A percentile compares a stretch with the other conserved stretches of the same genome.
phyloP scores from a whole-genome alignment of 129 eudicot genomes.

The Flaveria linearis region DNA sequence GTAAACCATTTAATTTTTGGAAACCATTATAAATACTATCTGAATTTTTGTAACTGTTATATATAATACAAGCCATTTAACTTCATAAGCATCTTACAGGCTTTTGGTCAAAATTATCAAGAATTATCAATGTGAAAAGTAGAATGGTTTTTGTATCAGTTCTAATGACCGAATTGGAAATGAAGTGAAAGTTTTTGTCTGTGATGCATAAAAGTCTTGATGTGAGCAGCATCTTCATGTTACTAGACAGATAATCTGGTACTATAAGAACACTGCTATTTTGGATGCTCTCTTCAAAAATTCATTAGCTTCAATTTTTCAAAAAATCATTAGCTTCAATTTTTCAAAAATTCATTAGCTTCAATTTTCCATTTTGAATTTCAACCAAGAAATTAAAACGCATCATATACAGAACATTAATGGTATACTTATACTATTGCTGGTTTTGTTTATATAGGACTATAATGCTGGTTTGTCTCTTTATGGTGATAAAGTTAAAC shows the following conservation, averaged over 20 bases:
- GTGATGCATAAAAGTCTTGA: not conserved
- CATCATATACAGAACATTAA: not conserved
- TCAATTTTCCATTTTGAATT: not conserved
- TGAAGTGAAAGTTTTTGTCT: not conserved
- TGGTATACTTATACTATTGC: conserved; percentile 1
- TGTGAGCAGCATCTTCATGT: conserved; percentile 1
- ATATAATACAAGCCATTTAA: not conserved
- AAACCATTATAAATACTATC: too few species aligned
- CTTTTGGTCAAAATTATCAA: not conserved
- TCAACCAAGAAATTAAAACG: conserved; percentile 4
- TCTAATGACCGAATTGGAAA: not conserved
- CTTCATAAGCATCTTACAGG: not conserved
- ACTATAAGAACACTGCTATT: not conserved
- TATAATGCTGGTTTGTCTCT: conserved; percentile 79
- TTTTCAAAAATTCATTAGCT: not conserved
- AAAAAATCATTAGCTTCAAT: conserved; percentile 1
- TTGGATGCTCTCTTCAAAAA: conserved; percentile 16
- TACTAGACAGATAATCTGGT: not conserved
- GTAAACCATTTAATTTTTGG: too few species aligned
- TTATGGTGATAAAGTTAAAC: conserved; percentile 96
- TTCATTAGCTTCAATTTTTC: not conserved
- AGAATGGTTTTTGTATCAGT: not conserved
- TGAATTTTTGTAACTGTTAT: too few species aligned
- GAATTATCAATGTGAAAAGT: not conserved
- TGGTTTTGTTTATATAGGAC: conserved; percentile 55